Evolutionary conservation across 805 yeast genomes (phyloP).

Genomic region (Brettanomyces sp.): DNA sequence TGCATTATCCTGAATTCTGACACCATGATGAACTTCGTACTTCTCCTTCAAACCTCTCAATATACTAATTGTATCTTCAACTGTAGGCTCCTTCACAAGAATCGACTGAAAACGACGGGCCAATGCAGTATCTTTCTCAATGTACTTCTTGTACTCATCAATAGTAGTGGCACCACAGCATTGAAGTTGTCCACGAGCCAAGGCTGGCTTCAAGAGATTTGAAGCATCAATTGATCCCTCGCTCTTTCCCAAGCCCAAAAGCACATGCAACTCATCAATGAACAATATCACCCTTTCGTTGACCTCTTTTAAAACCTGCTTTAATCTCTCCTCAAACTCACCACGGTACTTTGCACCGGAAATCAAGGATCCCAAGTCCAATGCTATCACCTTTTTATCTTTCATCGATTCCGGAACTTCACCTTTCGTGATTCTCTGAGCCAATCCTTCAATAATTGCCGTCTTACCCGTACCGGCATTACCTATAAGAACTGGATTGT

Average conservation of each 20-base stretch:
- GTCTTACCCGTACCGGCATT: constrained; percentile 98
- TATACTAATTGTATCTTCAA: constrained; percentile 84
- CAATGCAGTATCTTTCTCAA: constrained; percentile 92
- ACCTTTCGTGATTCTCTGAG: constrained; percentile 83
- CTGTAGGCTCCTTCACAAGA: constrained; percentile 76
- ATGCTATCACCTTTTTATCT: constrained; percentile 70
- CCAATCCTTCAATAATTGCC: constrained; percentile 92
- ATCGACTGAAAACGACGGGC: constrained; percentile 93
- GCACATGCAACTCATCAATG: constrained; percentile 83
- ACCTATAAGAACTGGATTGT: constrained; percentile 92
- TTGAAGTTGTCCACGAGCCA: constrained; percentile 86
- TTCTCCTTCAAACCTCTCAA: constrained; percentile 88
- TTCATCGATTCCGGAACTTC: constrained; percentile 95
- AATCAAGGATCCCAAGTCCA: constrained; percentile 82
- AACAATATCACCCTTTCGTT: constrained; percentile 73
- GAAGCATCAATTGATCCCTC: constrained; percentile 97
- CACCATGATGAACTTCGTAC: constrained; percentile 97
- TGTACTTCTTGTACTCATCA: constrained; percentile 86
- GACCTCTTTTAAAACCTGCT: constrained; percentile 71
- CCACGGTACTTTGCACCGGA: constrained; percentile 96
- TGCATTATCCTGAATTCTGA: constrained; percentile 84
- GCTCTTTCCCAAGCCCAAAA: constrained; percentile 84
- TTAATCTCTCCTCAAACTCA: constrained; percentile 88
- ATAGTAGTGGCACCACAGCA: constrained; percentile 96
- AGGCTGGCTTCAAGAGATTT: constrained; percentile 82